Percentiles rank a stretch among this genome's conserved stretches.
Conservation (phyloP, 495 filamentous ascomycete genomes). For the Talaromyces trachyspermus region DNA sequence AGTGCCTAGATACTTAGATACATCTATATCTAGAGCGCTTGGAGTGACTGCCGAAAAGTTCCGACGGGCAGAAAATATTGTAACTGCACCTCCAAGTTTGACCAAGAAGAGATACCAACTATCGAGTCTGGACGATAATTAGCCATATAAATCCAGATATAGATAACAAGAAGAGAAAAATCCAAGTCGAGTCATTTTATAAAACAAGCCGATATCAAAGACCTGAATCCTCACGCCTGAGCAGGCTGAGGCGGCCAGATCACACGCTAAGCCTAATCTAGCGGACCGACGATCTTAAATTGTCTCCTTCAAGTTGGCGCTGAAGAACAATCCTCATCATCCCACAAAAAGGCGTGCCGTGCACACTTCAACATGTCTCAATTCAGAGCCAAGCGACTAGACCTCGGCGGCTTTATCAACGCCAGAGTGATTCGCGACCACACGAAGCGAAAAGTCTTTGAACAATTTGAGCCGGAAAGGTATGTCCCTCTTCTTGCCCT, state of each 20-base stretch:
- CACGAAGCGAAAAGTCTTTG: conserved; percentile 89
- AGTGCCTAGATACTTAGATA: too few relatives aligned
- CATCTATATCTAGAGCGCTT: too few relatives aligned
- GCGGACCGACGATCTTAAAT: background rate
- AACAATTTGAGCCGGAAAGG: conserved; percentile 78
- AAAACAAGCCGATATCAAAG: too few relatives aligned
- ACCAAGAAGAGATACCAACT: too few relatives aligned
- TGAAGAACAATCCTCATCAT: background rate
- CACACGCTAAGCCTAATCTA: conserved; percentile 1
- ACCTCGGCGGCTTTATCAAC: conserved; percentile 80
- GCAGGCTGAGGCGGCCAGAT: background rate
- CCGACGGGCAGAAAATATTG: too few relatives aligned
- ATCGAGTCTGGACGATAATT: too few relatives aligned
- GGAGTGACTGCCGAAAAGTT: conserved; percentile 3
- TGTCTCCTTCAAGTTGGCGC: too few relatives aligned
- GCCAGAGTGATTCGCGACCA: conserved; percentile 80
- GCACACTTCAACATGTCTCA: conserved; percentile 53
- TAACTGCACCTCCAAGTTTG: too few relatives aligned
- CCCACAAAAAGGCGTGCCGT: background rate
- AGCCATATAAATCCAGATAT: too few relatives aligned
- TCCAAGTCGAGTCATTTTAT: too few relatives aligned
- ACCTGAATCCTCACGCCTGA: too few relatives aligned
- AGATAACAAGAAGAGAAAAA: too few relatives aligned
- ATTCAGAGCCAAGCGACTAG: conserved; percentile 80
- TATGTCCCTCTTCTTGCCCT: conserved; percentile 25